These are phyloP conservation scores for Atkinsonella texensis DNA, from an alignment of 2,329 filamentous ascomycete genomes.

Conservation along the genomic window DNA sequence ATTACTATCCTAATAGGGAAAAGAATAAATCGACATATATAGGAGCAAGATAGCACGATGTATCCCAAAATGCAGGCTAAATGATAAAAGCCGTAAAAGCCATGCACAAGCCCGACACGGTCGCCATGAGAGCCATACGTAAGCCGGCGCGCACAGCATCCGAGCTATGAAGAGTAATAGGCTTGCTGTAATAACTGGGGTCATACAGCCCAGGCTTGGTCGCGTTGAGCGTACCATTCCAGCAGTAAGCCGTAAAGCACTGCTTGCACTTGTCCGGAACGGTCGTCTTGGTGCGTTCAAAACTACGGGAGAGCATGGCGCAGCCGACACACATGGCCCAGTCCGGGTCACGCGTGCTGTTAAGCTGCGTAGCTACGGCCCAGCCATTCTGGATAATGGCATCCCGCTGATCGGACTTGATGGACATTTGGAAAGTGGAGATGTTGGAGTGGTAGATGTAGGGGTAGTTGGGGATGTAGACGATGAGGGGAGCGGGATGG, in stretches of 20 bases:
- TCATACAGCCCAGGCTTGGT: constrained; percentile 21
- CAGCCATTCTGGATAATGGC: constrained; percentile 79
- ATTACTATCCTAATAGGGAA: too few relatives aligned
- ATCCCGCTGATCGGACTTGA: constrained; percentile 56
- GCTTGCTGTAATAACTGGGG: constrained; percentile 16
- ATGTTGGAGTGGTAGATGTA: constrained; percentile 69
- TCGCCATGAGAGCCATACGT: not conserved
- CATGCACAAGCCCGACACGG: too few relatives aligned
- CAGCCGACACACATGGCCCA: constrained; percentile 85
- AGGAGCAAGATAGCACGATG: not conserved
- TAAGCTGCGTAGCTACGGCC: constrained; percentile 71
- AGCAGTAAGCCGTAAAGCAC: constrained; percentile 82
- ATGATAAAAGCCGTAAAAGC: too few relatives aligned
- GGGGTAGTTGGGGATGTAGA: constrained; percentile 72
- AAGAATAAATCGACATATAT: not conserved
- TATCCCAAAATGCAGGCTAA: not conserved
- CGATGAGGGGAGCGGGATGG: constrained; percentile 52
- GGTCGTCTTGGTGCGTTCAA: constrained; percentile 54
- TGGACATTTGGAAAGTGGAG: constrained; percentile 59
- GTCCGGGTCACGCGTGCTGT: constrained; percentile 57
- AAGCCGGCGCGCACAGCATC: constrained; percentile 1
- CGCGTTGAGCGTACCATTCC: constrained; percentile 60
- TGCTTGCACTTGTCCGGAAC: constrained; percentile 59
- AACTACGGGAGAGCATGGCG: constrained; percentile 67
- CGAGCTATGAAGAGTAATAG: constrained; percentile 15